phyloP scores from a whole-genome alignment of 2,329 filamentous ascomycete genomes.

The Sporothrix pallida region DNA sequence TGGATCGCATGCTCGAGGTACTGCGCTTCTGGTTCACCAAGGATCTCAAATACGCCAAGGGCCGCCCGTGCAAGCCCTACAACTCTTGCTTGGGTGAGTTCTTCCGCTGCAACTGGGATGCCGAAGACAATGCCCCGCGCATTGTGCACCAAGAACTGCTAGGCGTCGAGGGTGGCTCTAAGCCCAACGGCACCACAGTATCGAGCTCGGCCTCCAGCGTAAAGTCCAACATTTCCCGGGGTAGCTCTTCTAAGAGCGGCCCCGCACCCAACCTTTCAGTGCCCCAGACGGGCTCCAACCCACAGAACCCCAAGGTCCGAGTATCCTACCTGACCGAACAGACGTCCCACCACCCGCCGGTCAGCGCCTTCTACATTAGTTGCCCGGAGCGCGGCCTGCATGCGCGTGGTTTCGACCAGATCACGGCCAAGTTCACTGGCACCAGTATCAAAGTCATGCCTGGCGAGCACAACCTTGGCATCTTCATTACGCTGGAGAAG shows the following conservation, averaged over 20 bases:
- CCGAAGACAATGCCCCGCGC: slow-evolving; percentile 75
- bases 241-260: slow-evolving; percentile 26
- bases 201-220: slow-evolving; percentile 55
- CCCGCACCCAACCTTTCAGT: slow-evolving; percentile 57
- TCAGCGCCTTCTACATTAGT: slow-evolving; percentile 92
- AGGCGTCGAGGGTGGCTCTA: slow-evolving; percentile 39
- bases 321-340: slow-evolving; percentile 97
- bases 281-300: slow-evolving; percentile 53
- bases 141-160: slow-evolving; percentile 59
- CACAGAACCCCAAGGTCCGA: slow-evolving; percentile 63
- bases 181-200: slow-evolving; percentile 43
- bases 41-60: slow-evolving; percentile 98
- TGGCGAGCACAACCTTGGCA: slow-evolving; percentile 91
- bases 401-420: slow-evolving; percentile 91
- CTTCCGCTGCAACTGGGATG: slow-evolving; percentile 97
- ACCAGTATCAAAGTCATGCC: slow-evolving; percentile 91
- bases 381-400: slow-evolving; percentile 89
- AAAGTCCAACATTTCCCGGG: slow-evolving; percentile 47
- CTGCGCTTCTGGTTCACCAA: slow-evolving; percentile 99
- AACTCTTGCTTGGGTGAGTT: slow-evolving; percentile 97
- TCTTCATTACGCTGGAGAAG: slow-evolving; percentile 85
- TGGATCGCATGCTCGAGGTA: slow-evolving; percentile 94
- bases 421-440: slow-evolving; percentile 96
- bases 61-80: slow-evolving; percentile 98
- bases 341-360: slow-evolving; percentile 95